Base-by-base conservation (phyloP, 2,329 filamentous ascomycete genomes). In the Chrysoporthe cubensis region DNA sequence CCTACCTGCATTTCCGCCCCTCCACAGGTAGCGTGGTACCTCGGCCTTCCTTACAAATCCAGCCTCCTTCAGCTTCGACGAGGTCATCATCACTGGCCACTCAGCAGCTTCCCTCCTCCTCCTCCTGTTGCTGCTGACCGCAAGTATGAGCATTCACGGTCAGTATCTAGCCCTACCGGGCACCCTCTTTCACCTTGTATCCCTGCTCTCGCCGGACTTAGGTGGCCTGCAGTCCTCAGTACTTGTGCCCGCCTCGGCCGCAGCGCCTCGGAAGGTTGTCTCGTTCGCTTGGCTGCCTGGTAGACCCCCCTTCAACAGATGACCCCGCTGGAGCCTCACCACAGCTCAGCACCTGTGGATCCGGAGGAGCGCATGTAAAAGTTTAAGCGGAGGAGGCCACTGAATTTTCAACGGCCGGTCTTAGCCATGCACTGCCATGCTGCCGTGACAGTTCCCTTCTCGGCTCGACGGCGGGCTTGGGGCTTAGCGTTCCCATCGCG, bases 1-100 rank as follows among this genome's bases (percentile, higher is more conserved):
- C 62, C 50, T 64, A 37, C n/a, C 21, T 48, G 59, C 48, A 21
- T 44, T 54, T 8, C 61, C 26, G 46, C 13, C 42, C 58, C 42
- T 16, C 42, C 42, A 34, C 9, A 34, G 50, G 50, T 42, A 54
- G n/a, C 21, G 21, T 26, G 11, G 48, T 32, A 26, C 16, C 21
- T 32, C n/a, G 21, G 26, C 8, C 13, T 21, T 14, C 50, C 50
- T 54, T 54, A 54, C 50, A 54, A 54, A 54, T 54, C 50, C 50
- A 54, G 50, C 50, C 21, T 54, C 50, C 21, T 34, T 34, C 21
- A 5, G 21, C 11, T 54, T 14, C 50, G 11, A 54, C 21, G 13
- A 26, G 50, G 32, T 32, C 50, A 54, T 54, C 21, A 26, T 16
- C 50, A 32, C 32, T 32, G 50, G 16, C 50, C 50, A 54, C 50